phyloP scores from a whole-genome alignment of 768 basidiomycete genomes.

The Naganishia friedmannii region DNA sequence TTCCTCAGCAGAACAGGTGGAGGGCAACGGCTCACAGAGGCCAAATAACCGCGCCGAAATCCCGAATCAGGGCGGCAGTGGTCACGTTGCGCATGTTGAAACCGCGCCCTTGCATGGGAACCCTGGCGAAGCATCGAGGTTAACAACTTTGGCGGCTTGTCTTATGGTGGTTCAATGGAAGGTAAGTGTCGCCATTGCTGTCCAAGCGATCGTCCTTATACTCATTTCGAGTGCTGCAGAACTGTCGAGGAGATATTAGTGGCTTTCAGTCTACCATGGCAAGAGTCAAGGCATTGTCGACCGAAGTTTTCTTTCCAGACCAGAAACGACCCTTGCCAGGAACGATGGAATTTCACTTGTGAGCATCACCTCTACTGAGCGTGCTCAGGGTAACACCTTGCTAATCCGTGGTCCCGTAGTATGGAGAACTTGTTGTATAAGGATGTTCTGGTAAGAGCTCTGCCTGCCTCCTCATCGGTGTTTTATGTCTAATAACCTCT shows the following conservation, averaged over 20 bases:
- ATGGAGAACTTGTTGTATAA: conserved; percentile 43
- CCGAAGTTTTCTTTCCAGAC: conserved; percentile 30
- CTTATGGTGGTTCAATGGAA: conserved; percentile 44
- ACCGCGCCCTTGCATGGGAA: background rate
- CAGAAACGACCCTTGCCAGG: conserved; percentile 23
- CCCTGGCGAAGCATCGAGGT: conserved; percentile 30
- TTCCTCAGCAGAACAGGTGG: background rate
- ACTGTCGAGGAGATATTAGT: conserved; percentile 43
- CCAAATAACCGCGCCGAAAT: background rate
- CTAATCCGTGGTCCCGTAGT: conserved; percentile 26
- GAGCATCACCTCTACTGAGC: conserved; percentile 4
- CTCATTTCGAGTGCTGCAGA: conserved; percentile 24
- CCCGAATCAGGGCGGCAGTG: background rate
- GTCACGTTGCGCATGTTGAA: background rate
- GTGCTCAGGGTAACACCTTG: background rate
- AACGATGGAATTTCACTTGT: conserved; percentile 38
- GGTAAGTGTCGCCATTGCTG: conserved; percentile 29
- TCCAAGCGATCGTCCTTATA: background rate
- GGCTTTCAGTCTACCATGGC: conserved; percentile 35
- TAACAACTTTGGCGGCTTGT: conserved; percentile 40
- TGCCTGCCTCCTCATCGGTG: background rate
- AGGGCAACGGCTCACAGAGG: background rate
- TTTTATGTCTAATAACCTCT: background rate
- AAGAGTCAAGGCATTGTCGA: conserved; percentile 30
- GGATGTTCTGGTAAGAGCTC: conserved; percentile 36